A percentile compares a stretch with the other conserved stretches of the same genome.
These are phyloP conservation scores for Cyathus striatus DNA, from an alignment of 768 basidiomycete genomes.

Conservation along the genomic window DNA sequence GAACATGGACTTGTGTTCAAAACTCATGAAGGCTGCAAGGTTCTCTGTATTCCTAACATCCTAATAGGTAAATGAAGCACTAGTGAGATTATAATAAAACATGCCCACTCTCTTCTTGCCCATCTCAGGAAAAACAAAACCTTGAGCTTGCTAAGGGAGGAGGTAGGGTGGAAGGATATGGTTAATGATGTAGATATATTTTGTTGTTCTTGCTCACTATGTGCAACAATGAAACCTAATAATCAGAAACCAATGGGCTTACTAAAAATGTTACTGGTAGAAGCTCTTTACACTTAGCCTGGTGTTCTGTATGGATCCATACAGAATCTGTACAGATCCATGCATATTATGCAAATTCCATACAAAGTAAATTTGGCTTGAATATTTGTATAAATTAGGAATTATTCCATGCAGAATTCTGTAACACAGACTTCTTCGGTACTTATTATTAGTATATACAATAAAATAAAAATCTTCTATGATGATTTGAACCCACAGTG, in stretches of 20 bases:
- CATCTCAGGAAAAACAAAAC: neutral
- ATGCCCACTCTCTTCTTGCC: neutral
- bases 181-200: neutral
- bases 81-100: neutral
- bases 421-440: no score
- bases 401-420: no score
- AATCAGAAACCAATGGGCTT: neutral
- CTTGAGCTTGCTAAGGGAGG: neutral
- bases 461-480: no score
- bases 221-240: neutral
- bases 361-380: no score
- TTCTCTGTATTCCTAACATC: neutral
- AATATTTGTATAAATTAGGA: no score
- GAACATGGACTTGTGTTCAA: neutral
- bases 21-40: neutral
- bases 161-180: slow-evolving; percentile 1
- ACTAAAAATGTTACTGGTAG: slow-evolving; percentile 1
- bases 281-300: no score
- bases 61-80: neutral
- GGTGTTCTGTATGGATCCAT: no score
- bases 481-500: no score
- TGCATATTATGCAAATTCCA: no score
- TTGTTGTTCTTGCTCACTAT: neutral
- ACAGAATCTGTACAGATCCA: no score
- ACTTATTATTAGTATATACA: no score